Percentiles rank a stretch among this genome's conserved stretches.
Evolutionary conservation across 2,329 filamentous ascomycete species (phyloP).

Genomic region (Fusarium domesticum): DNA sequence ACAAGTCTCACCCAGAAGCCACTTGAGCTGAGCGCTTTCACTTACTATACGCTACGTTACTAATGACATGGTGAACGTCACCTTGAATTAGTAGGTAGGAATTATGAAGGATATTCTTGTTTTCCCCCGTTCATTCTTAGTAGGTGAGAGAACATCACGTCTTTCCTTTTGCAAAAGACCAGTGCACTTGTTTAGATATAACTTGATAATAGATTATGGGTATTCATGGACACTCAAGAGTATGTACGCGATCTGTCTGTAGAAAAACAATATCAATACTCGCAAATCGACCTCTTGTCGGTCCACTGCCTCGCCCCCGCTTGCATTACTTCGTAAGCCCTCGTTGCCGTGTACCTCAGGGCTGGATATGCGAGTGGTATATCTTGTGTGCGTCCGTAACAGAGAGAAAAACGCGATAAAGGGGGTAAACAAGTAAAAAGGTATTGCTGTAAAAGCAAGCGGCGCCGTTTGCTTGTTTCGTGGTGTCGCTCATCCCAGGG

Average conservation of each 20-base stretch:
- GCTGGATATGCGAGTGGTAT: constrained; percentile 7
- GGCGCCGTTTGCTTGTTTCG: too few species aligned
- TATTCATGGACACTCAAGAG: not conserved
- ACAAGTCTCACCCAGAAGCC: too few species aligned
- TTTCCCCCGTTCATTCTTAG: too few species aligned
- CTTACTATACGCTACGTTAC: too few species aligned
- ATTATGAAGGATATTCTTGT: too few species aligned
- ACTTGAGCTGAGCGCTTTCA: too few species aligned
- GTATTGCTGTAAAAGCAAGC: constrained; percentile 5
- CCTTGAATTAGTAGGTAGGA: too few species aligned
- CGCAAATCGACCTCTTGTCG: constrained; percentile 1
- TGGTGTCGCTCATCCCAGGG: too few species aligned
- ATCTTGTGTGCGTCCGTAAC: constrained; percentile 6
- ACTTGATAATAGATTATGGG: not conserved
- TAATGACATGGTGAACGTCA: too few species aligned
- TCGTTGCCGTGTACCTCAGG: constrained; percentile 15
- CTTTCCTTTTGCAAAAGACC: too few species aligned
- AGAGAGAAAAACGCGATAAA: constrained; percentile 4
- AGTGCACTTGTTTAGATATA: not conserved
- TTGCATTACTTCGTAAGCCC: constrained; percentile 22
- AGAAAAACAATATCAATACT: not conserved
- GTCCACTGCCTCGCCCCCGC: constrained; percentile 7
- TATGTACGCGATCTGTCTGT: not conserved
- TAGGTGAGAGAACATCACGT: too few species aligned
- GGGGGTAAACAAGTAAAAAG: constrained; percentile 6